A percentile compares a stretch with the other conserved stretches of the same genome.
Evolutionary conservation across 768 basidiomycete genomes (phyloP).

Genomic region (Lenzites betulinus): DNA sequence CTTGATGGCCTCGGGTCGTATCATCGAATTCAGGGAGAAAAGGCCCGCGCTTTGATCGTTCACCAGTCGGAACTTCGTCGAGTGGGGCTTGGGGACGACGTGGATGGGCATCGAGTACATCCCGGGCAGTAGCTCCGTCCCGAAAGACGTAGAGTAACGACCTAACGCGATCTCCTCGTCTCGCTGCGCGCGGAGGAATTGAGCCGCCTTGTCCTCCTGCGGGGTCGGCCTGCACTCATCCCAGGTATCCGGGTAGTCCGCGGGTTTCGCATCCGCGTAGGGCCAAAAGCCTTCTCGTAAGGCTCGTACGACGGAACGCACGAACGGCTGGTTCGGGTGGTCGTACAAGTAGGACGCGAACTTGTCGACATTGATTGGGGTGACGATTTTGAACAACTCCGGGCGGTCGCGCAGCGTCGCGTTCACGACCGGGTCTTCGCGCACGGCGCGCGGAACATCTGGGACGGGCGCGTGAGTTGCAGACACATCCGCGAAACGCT

Average conservation of each 20-base stretch:
- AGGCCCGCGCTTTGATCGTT: conserved; percentile 40
- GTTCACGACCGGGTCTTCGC: conserved; percentile 16
- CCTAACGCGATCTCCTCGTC: conserved; percentile 22
- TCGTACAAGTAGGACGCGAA: conserved; percentile 30
- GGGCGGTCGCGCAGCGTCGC: conserved; percentile 31
- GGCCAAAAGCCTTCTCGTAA: conserved; percentile 43
- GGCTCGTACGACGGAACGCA: conserved; percentile 34
- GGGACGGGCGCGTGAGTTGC: conserved; percentile 19
- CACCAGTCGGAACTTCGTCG: conserved; percentile 41
- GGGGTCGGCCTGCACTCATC: background rate
- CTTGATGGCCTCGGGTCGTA: too few relatives aligned
- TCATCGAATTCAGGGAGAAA: too few relatives aligned
- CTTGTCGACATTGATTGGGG: conserved; percentile 37
- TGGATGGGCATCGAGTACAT: conserved; percentile 44
- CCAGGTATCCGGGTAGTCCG: conserved; percentile 29
- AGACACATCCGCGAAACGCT: conserved; percentile 17
- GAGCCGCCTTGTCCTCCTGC: background rate
- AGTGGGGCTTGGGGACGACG: conserved; percentile 39
- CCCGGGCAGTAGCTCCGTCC: conserved; percentile 36
- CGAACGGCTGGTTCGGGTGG: conserved; percentile 44
- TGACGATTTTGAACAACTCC: conserved; percentile 39
- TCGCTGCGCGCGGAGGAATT: conserved; percentile 1
- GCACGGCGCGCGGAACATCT: conserved; percentile 5
- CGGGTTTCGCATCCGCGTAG: conserved; percentile 39
- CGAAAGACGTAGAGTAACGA: conserved; percentile 34